These are phyloP conservation scores for Trypanosoma caninum DNA, from an alignment of 208 protist species.

Conservation along the genomic window DNA sequence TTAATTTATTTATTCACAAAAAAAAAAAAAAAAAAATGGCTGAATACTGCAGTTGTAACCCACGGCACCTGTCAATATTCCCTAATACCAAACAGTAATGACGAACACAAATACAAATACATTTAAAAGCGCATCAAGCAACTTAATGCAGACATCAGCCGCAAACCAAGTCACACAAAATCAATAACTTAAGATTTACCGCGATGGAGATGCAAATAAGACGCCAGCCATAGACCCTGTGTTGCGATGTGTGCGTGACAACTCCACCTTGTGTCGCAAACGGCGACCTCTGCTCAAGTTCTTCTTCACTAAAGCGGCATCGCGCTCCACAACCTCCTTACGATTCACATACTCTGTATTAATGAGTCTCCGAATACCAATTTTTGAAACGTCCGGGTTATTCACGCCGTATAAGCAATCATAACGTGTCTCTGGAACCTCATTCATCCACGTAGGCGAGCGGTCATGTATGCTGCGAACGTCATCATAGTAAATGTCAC, in stretches of 20 bases:
- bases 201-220: background rate
- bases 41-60: no score
- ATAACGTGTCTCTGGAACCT: constrained; percentile 89
- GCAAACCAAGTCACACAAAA: no score
- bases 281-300: constrained; percentile 64
- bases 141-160: no score
- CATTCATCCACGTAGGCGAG: constrained; percentile 80
- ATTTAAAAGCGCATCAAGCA: background rate
- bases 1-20: no score
- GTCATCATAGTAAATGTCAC: constrained; percentile 84
- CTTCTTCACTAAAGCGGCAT: constrained; percentile 73
- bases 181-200: no score
- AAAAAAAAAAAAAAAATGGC: no score
- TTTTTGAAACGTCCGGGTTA: constrained; percentile 76
- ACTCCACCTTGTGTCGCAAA: constrained; percentile 72
- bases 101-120: background rate
- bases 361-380: constrained; percentile 84
- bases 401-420: constrained; percentile 85
- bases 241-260: constrained; percentile 68
- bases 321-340: constrained; percentile 66
- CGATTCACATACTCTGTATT: constrained; percentile 81
- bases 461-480: constrained; percentile 64
- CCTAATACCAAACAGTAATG: no score
- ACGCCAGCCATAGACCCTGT: constrained; percentile 39
- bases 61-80: no score